These are phyloP conservation scores for Exophiala lecanii-corni DNA, from an alignment of 2,329 filamentous ascomycete species.

Conservation along the genomic window DNA sequence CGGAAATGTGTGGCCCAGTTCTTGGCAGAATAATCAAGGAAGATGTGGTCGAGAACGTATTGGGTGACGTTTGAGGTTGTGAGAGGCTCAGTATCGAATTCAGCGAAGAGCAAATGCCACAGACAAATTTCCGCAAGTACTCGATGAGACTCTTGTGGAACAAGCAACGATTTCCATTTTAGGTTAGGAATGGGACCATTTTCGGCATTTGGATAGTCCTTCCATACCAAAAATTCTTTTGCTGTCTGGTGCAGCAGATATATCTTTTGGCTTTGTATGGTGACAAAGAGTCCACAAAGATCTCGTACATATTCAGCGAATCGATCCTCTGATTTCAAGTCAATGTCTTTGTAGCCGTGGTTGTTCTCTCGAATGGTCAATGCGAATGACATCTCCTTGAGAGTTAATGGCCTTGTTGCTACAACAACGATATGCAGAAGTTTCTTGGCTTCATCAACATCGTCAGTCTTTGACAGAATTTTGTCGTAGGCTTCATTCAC, in stretches of 20 bases:
- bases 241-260: conserved; percentile 41
- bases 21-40: neutral
- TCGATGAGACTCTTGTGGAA: neutral
- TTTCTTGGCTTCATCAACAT: conserved; percentile 4
- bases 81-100: too few species aligned
- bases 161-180: neutral
- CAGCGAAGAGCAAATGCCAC: neutral
- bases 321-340: neutral
- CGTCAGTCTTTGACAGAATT: conserved; percentile 15
- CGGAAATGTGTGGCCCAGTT: conserved; percentile 1
- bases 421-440: conserved; percentile 24
- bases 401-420: conserved; percentile 16
- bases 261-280: conserved; percentile 30
- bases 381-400: conserved; percentile 21
- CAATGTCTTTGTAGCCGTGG: neutral
- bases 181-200: too few species aligned
- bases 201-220: too few species aligned
- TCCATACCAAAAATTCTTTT: conserved; percentile 39
- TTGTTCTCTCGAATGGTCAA: conserved; percentile 7
- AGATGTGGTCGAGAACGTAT: neutral
- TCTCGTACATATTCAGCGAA: conserved; percentile 26
- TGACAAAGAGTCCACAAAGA: conserved; percentile 37
- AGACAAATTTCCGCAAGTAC: neutral
- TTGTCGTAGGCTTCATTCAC: conserved; percentile 23
- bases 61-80: too few species aligned